Base-by-base conservation (phyloP, 2,329 filamentous ascomycete genomes). In the Ceratocystis albifundus region DNA sequence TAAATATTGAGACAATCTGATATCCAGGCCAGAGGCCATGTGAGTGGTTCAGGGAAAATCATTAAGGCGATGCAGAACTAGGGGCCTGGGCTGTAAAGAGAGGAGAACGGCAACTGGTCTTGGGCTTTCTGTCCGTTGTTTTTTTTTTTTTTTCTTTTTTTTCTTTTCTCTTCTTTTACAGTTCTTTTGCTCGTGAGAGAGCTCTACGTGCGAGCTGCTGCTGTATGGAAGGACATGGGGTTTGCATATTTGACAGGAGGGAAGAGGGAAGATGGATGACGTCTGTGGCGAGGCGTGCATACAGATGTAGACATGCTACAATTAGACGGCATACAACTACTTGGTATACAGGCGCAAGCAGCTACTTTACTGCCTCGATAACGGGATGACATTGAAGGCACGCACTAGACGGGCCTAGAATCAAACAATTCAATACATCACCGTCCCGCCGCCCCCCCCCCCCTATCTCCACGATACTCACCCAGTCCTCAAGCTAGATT, bases 41-140 rank as follows among this genome's bases (percentile, higher is more conserved):
- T 57, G 22, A 57, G 28, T 57, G 53, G 55, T n/a, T 28, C 28
- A n/a, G 28, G 55, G 55, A 59, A 59, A 59, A 59, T 59, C 55
- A 59, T 59, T 59, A 36, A 59, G 55, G 55, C 55, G 55, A 57
- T n/a, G 15, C 22, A 4, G 48, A n/a, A 53, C 36, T 41, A 41
- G 36, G 10, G 12, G 22, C 48, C 48, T 53, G 12, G 22, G 12
- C 36, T 41, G 22, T 17, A 10, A 17, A 15, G 20, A 3, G 4
- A 20, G n/a, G 20, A 20, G 20, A 15, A 53, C 17, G 48, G 15
- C 20, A 25, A 10, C 8, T 6, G 5, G 48, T 10, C 48, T 3
- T 53, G 10, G 48, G 3, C 20, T 53, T 25, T 15, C 3, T n/a
- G 22, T 28, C 20, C 32, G 2, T 36, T 59, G 53, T 28, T 30